phyloP scores from a whole-genome alignment of 139 green algal genomes.

The Coccomyxa sp. region DNA sequence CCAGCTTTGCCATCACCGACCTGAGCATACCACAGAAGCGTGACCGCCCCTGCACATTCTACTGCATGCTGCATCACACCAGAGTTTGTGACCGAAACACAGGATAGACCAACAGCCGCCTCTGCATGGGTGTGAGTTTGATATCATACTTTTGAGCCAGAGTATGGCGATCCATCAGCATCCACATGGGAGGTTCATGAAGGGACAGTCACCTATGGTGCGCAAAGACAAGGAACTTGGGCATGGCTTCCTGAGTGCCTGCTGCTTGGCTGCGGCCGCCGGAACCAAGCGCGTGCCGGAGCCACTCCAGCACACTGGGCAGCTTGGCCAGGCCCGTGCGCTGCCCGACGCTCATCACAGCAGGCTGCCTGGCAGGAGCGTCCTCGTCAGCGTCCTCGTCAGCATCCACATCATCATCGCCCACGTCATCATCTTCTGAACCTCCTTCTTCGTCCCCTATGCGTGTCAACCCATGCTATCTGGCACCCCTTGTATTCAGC shows the following conservation, averaged over 20 bases:
- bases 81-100: too few species aligned
- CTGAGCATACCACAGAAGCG: constrained; percentile 21
- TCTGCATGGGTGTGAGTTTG: too few species aligned
- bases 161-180: too few species aligned
- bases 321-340: constrained; percentile 74
- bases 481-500: neutral
- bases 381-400: neutral
- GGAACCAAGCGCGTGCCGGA: constrained; percentile 18
- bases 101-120: too few species aligned
- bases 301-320: constrained; percentile 68
- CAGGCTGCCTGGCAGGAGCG: neutral
- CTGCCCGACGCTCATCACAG: constrained; percentile 37
- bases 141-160: too few species aligned
- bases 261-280: neutral
- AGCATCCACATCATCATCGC: constrained; percentile 6
- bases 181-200: neutral
- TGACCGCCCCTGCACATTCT: too few species aligned
- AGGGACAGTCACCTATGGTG: constrained; percentile 61
- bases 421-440: constrained; percentile 10
- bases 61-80: too few species aligned
- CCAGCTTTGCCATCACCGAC: constrained; percentile 75
- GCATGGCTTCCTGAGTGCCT: neutral
- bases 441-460: constrained; percentile 10
- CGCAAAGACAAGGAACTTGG: constrained; percentile 93
- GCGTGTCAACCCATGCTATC: constrained; percentile 3